Evolutionary conservation across 2,329 filamentous ascomycete species (phyloP).

Genomic region (Fusarium algeriense): DNA sequence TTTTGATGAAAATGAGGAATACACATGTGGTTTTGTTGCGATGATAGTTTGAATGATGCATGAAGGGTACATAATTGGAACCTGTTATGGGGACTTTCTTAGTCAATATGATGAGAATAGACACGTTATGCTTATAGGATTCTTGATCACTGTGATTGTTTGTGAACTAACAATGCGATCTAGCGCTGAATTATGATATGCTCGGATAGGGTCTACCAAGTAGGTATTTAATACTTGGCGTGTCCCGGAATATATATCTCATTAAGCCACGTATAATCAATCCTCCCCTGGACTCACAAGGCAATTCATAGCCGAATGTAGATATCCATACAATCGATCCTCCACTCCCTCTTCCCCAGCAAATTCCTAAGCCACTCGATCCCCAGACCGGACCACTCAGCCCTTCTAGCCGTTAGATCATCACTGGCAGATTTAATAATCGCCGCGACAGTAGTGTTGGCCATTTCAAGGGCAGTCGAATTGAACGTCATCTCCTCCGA

Average conservation of each 20-base stretch:
- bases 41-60: constrained; percentile 41
- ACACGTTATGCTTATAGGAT: constrained; percentile 28
- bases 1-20: constrained; percentile 40
- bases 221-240: background rate
- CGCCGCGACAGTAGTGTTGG: constrained; percentile 78
- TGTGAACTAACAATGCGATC: constrained; percentile 8
- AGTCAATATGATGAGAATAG: constrained; percentile 36
- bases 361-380: constrained; percentile 88
- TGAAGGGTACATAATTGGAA: constrained; percentile 41
- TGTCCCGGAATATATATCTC: constrained; percentile 15
- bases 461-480: constrained; percentile 63
- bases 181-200: constrained; percentile 13
- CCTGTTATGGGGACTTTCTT: constrained; percentile 23
- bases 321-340: constrained; percentile 90
- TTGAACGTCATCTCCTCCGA: constrained; percentile 56
- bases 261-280: constrained; percentile 6
- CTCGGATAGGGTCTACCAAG: background rate
- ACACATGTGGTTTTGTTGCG: constrained; percentile 30
- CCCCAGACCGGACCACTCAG: constrained; percentile 81
- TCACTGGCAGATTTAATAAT: constrained; percentile 76
- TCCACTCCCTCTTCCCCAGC: constrained; percentile 87
- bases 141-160: background rate
- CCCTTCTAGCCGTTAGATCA: constrained; percentile 64
- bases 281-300: background rate
- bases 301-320: constrained; percentile 76